Evolutionary conservation across 2,329 filamentous ascomycete species (phyloP).

Genomic region (Mollisia scopiformis): DNA sequence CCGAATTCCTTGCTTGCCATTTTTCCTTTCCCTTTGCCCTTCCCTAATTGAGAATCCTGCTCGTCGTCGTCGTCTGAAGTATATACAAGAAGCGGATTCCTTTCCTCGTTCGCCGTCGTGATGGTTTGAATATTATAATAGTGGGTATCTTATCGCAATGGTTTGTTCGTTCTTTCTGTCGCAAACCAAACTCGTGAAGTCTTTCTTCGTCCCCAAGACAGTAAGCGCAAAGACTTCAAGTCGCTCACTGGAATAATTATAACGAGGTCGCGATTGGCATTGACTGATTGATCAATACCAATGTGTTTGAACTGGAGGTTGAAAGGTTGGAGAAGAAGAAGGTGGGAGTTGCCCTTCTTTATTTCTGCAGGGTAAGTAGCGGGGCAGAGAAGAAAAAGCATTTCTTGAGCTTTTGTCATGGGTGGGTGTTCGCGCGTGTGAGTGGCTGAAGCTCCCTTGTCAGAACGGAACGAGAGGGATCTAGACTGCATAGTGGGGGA

Average conservation of each 20-base stretch:
- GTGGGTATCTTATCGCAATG: slow-evolving; percentile 9
- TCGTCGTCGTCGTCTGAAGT: slow-evolving; percentile 25
- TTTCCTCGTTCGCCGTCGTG: slow-evolving; percentile 26
- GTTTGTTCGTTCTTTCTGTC: too few species aligned
- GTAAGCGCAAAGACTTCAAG: slow-evolving; percentile 41
- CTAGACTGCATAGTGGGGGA: neutral
- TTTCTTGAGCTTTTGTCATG: neutral
- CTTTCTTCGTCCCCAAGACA: slow-evolving; percentile 34
- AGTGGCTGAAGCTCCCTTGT: neutral
- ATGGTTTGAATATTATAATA: slow-evolving; percentile 3
- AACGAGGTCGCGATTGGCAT: slow-evolving; percentile 13
- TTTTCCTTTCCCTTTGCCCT: slow-evolving; percentile 2
- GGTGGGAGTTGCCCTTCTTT: neutral
- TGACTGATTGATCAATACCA: slow-evolving; percentile 7
- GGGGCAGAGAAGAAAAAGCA: slow-evolving; percentile 3
- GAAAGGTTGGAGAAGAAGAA: neutral
- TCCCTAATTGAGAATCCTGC: slow-evolving; percentile 5
- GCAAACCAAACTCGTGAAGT: slow-evolving; percentile 26
- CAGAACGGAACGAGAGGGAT: neutral
- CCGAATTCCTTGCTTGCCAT: slow-evolving; percentile 17
- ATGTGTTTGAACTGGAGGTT: slow-evolving; percentile 9
- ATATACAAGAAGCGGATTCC: slow-evolving; percentile 34
- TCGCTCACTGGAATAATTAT: slow-evolving; percentile 36
- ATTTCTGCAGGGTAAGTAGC: neutral
- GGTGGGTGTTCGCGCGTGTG: neutral